Evolutionary conservation across 1,139 yeast genomes (phyloP).

Genomic region (Hanseniaspora sp.): DNA sequence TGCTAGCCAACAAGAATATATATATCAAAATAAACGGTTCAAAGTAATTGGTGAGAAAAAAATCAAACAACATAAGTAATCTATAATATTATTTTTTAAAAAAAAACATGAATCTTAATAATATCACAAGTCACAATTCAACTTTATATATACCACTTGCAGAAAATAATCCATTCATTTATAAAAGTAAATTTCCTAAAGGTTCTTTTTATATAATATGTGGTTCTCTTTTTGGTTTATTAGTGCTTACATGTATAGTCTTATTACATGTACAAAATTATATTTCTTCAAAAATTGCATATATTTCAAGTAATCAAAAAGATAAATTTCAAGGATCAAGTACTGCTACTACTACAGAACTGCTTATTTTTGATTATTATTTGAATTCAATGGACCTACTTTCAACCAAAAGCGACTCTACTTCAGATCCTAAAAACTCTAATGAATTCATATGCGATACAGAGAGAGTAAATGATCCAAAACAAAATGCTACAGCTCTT

Average conservation of each 20-base stretch:
- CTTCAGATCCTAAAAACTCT: neutral
- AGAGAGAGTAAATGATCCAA: too few species aligned
- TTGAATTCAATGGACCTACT: neutral
- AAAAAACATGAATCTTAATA: neutral
- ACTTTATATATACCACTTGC: slow-evolving; percentile 36
- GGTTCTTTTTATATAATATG: slow-evolving; percentile 77
- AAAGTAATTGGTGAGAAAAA: too few species aligned
- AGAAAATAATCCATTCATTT: slow-evolving; percentile 50
- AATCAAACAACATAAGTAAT: neutral
- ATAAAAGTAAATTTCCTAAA: slow-evolving; percentile 41
- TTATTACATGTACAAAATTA: neutral
- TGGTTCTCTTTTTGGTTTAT: slow-evolving; percentile 50
- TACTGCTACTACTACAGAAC: neutral
- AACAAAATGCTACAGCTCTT: too few species aligned
- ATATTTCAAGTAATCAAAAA: neutral
- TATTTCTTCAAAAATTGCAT: slow-evolving; percentile 8
- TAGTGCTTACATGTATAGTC: neutral
- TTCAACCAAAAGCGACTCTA: neutral
- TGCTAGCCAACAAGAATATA: too few species aligned
- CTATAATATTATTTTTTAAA: neutral
- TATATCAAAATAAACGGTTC: too few species aligned
- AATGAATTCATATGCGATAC: too few species aligned
- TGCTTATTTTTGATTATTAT: neutral
- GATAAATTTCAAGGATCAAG: neutral
- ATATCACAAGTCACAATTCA: neutral